Evolutionary conservation across 1,139 yeast genomes (phyloP).

Genomic region (Yamadazyma atlantica): DNA sequence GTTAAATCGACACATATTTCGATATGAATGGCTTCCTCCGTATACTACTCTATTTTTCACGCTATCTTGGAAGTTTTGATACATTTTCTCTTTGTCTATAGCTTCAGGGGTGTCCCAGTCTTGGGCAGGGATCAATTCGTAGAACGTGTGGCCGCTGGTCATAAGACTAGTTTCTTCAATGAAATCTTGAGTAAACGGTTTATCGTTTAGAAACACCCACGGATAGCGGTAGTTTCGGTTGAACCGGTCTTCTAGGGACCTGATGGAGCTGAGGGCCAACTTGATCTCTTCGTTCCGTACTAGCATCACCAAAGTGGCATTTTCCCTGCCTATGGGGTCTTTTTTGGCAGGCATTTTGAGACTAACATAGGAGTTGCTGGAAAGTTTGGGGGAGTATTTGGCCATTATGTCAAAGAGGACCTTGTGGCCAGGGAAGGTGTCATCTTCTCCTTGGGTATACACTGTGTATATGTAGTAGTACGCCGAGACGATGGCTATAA

Average conservation of each 20-base stretch:
- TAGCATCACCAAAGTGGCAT: conserved; percentile 51
- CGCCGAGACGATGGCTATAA: conserved; percentile 12
- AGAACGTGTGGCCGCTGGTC: conserved; percentile 75
- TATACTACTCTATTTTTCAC: conserved; percentile 30
- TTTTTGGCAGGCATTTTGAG: conserved; percentile 25
- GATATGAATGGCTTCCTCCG: conserved; percentile 40
- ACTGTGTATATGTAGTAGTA: conserved; percentile 17
- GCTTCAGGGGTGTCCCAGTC: conserved; percentile 47
- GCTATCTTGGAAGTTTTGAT: conserved; percentile 25
- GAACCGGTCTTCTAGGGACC: conserved; percentile 48
- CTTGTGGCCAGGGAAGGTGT: not conserved
- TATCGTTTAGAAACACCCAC: conserved; percentile 48
- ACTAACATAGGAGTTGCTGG: conserved; percentile 44
- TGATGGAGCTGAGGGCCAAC: conserved; percentile 43
- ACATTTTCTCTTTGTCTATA: conserved; percentile 31
- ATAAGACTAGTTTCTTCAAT: conserved; percentile 64
- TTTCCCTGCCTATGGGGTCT: conserved; percentile 43
- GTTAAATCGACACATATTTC: conserved; percentile 52
- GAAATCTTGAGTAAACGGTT: conserved; percentile 40
- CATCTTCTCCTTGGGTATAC: too few relatives aligned
- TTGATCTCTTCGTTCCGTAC: conserved; percentile 42
- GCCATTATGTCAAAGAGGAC: conserved; percentile 2
- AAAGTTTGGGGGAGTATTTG: conserved; percentile 28
- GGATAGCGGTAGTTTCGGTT: conserved; percentile 46
- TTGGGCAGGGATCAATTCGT: conserved; percentile 41